A percentile compares a stretch with the other conserved stretches of the same genome.
These are phyloP conservation scores for Auriscalpium microsporum DNA, from an alignment of 768 basidiomycete genomes.

Conservation along the genomic window DNA sequence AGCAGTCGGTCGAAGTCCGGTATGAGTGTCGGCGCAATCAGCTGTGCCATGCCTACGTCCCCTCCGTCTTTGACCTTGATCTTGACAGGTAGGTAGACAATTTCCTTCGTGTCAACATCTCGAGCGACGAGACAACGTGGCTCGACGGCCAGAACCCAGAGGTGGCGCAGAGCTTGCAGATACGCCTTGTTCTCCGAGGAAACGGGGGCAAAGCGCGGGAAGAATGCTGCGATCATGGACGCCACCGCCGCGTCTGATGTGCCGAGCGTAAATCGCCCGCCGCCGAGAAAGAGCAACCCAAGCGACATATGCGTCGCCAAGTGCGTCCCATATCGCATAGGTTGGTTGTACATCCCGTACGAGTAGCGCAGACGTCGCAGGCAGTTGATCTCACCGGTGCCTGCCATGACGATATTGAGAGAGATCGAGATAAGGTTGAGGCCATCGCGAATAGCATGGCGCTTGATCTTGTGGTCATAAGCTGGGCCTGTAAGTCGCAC, in stretches of 20 bases:
- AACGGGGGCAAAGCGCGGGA: slow-evolving; percentile 73
- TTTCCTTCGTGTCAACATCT: slow-evolving; percentile 86
- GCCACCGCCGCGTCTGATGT: slow-evolving; percentile 90
- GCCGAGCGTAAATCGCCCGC: slow-evolving; percentile 86
- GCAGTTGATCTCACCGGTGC: slow-evolving; percentile 89
- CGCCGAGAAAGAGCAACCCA: slow-evolving; percentile 88
- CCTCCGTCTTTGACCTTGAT: slow-evolving; percentile 66
- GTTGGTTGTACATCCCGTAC: slow-evolving; percentile 74
- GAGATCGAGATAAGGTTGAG: slow-evolving; percentile 82
- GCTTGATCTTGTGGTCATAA: slow-evolving; percentile 84
- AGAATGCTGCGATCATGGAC: slow-evolving; percentile 83
- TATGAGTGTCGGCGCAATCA: slow-evolving; percentile 89
- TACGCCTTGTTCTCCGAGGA: slow-evolving; percentile 86
- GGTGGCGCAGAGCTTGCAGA: slow-evolving; percentile 85
- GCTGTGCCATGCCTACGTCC: slow-evolving; percentile 55
- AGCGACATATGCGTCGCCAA: slow-evolving; percentile 85
- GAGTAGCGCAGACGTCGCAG: slow-evolving; percentile 80
- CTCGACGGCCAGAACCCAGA: slow-evolving; percentile 95
- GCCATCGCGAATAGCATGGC: slow-evolving; percentile 80
- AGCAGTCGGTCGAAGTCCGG: slow-evolving; percentile 78
- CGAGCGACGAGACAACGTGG: slow-evolving; percentile 87
- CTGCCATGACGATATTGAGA: slow-evolving; percentile 92
- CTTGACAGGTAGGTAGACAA: slow-evolving; percentile 89
- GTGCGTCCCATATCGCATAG: slow-evolving; percentile 80
- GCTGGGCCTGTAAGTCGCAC: slow-evolving; percentile 44